Evolutionary conservation across 371 early-diverging fungal genomes (phyloP), one percentile per base, ranked within the genome.

Genomic region (Lichtheimia ramosa): DNA sequence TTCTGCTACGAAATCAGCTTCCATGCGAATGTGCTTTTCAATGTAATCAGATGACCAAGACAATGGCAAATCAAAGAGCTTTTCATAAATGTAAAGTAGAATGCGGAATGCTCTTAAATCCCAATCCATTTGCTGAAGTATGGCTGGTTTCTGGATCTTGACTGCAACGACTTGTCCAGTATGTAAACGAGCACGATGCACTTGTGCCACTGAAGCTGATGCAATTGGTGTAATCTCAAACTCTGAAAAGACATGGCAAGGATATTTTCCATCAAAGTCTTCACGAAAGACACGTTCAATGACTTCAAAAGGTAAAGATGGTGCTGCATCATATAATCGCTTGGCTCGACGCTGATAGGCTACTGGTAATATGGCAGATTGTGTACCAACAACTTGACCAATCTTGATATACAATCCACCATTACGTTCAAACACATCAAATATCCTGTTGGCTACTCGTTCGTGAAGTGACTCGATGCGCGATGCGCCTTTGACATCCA

Each of bases 201-300:
- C 97, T 64, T 96, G 96, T 0, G 97, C 97, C 57, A 97, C 92
- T 7, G 95, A 95, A 0, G 97, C 97, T 2, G 93, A 90, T 0
- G 96, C 97, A 6, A 94, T 74, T 0, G 96, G 92, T 21, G 65
- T 56, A 27, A 65, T 63, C 16, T 88, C 87, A 65, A 96, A 95
- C 5, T 85, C 82, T 3, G 69, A 69, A 73, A 92, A 93, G 12
- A 92, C 71, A 12, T 91, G 84, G 10, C 78, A 62, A 0, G 91
- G 86, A 7, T 77, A 68, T 15, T 69, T 60, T 15, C 85, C 85
- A 49, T 65, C 43, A 59, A 91, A 84, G 40, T 93, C 92, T 51
- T 83, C 79, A 55, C 63, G 69, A 61, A 97, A 82, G 4, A 93
- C 89, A 15, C 81, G 78, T 28, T 78, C 83, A 2, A 96, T 90